Evolutionary conservation across 2,329 filamentous ascomycete genomes (phyloP).

Genomic region (Fusarium setosum): DNA sequence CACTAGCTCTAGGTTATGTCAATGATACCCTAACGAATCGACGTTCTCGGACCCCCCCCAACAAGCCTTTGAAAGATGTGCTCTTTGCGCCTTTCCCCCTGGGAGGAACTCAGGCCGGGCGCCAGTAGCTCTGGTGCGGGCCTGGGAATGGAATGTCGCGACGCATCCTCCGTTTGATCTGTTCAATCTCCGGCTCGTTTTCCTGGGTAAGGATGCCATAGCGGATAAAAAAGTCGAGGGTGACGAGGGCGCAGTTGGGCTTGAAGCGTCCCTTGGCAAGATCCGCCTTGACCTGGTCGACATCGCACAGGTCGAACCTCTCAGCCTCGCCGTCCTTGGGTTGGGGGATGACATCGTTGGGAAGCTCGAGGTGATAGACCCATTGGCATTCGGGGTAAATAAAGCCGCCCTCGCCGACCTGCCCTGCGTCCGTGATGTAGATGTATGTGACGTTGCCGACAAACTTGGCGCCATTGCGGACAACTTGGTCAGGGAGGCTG

Average conservation of each 20-base stretch:
- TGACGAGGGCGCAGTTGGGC: constrained; percentile 86
- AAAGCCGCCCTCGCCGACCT: constrained; percentile 83
- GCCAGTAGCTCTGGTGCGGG: constrained; percentile 60
- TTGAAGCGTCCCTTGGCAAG: constrained; percentile 85
- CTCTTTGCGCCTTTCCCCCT: neutral
- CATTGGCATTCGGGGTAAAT: constrained; percentile 94
- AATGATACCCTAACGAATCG: constrained; percentile 42
- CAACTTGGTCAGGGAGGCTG: constrained; percentile 75
- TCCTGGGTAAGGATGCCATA: constrained; percentile 83
- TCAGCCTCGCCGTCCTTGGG: constrained; percentile 93
- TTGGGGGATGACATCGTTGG: constrained; percentile 72
- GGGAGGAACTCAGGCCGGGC: constrained; percentile 16
- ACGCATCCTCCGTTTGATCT: constrained; percentile 81
- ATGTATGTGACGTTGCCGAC: constrained; percentile 86
- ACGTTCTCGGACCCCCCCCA: constrained; percentile 12
- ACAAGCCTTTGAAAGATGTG: constrained; percentile 15
- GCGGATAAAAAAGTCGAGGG: constrained; percentile 91
- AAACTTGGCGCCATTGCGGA: constrained; percentile 68
- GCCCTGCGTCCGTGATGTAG: constrained; percentile 78
- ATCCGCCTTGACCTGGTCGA: constrained; percentile 79
- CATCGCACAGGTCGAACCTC: constrained; percentile 80
- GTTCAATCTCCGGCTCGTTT: constrained; percentile 81
- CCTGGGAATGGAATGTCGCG: constrained; percentile 84
- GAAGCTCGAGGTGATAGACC: constrained; percentile 88
- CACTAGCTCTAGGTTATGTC: constrained; percentile 34